Evolutionary conservation across 495 filamentous ascomycete species (phyloP).

Genomic region (Acidiella bohemica): DNA sequence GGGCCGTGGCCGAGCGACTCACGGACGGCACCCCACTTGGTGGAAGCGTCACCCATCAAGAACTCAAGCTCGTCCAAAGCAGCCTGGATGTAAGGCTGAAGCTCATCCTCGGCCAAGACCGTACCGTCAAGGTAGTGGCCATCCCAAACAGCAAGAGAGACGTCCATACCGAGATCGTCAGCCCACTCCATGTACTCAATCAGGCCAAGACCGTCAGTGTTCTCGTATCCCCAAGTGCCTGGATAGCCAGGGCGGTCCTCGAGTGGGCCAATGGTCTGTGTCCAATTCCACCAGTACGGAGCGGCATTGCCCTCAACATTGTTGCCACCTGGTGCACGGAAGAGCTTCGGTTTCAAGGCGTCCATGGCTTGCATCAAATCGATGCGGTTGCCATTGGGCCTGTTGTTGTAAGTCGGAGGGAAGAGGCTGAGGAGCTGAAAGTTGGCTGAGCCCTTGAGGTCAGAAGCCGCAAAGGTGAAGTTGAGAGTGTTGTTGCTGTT

Average conservation of each 20-base stretch:
- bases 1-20: slow-evolving; percentile 45
- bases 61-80: slow-evolving; percentile 58
- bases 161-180: slow-evolving; percentile 25
- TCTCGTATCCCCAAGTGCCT: slow-evolving; percentile 28
- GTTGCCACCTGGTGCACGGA: slow-evolving; percentile 22
- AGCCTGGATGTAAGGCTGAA: slow-evolving; percentile 38
- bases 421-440: slow-evolving; percentile 30
- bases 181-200: slow-evolving; percentile 28
- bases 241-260: slow-evolving; percentile 24
- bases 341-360: slow-evolving; percentile 21
- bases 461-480: slow-evolving; percentile 27
- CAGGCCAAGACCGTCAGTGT: slow-evolving; percentile 29
- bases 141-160: slow-evolving; percentile 25
- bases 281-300: slow-evolving; percentile 28
- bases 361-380: slow-evolving; percentile 27
- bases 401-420: slow-evolving; percentile 29
- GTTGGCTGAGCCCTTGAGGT: slow-evolving; percentile 20
- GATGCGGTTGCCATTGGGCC: slow-evolving; percentile 23
- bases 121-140: slow-evolving; percentile 23
- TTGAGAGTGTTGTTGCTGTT: slow-evolving; percentile 28
- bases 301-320: slow-evolving; percentile 27
- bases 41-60: slow-evolving; percentile 40
- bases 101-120: slow-evolving; percentile 25
- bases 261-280: slow-evolving; percentile 28
- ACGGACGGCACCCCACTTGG: slow-evolving; percentile 44